Percentiles rank a stretch among this genome's conserved stretches.
Conservation (phyloP, 495 filamentous ascomycete species). For the Peziza echinospora region DNA sequence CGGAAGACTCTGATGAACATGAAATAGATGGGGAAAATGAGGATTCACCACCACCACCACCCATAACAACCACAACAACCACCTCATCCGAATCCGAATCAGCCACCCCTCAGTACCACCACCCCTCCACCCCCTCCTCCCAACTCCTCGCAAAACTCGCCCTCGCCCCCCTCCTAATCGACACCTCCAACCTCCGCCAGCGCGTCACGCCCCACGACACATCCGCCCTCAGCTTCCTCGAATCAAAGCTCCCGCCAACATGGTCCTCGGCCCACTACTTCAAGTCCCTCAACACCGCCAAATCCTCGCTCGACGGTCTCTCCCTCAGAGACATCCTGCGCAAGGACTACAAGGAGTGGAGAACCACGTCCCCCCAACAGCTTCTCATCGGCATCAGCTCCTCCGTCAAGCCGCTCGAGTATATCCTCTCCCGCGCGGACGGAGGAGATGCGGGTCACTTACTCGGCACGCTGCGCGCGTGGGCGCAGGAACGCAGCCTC, state of each 20-base stretch:
- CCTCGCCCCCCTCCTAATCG: constrained; percentile 60
- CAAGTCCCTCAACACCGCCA: constrained; percentile 39
- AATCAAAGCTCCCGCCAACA: constrained; percentile 21
- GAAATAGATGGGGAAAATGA: too few relatives aligned
- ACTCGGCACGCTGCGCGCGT: constrained; percentile 28
- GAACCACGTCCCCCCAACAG: not conserved
- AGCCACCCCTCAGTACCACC: too few relatives aligned
- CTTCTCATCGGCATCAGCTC: constrained; percentile 39
- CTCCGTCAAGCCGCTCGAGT: not conserved
- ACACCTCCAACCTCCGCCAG: constrained; percentile 53
- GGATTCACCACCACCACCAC: too few relatives aligned
- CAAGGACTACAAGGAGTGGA: constrained; percentile 90
- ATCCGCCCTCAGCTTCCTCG: constrained; percentile 41
- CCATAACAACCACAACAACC: too few relatives aligned
- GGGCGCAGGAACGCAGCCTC: constrained; percentile 35
- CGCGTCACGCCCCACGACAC: constrained; percentile 57
- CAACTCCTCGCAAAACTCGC: constrained; percentile 49
- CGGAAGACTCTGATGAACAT: constrained; percentile 8
- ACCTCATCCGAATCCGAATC: too few relatives aligned
- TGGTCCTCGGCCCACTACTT: constrained; percentile 43
- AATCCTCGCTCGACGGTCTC: constrained; percentile 46
- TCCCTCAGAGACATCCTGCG: constrained; percentile 51
- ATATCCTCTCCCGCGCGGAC: constrained; percentile 4
- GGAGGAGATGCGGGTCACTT: constrained; percentile 26
- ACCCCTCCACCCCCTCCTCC: too few relatives aligned